A percentile compares a stretch with the other conserved stretches of the same genome.
These are phyloP conservation scores for Talaromyces proteolyticus DNA, from an alignment of 495 filamentous ascomycete genomes.

Conservation along the genomic window DNA sequence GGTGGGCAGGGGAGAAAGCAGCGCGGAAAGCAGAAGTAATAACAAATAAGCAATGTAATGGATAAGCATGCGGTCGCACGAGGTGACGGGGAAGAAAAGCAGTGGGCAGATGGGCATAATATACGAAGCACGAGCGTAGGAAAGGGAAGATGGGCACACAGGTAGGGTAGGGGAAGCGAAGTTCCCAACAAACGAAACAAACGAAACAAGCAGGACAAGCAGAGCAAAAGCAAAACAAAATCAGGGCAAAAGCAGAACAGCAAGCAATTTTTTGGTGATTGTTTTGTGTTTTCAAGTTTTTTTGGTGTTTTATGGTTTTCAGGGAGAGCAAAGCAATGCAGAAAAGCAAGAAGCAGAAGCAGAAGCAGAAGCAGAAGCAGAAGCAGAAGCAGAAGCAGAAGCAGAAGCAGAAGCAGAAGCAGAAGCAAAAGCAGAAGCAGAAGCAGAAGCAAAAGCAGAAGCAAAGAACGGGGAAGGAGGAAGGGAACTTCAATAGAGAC, in stretches of 20 bases:
- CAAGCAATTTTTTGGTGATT: not conserved
- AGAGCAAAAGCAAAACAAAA: not conserved
- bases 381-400: conserved; percentile 4
- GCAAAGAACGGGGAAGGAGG: not conserved
- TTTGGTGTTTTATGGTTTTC: conserved; percentile 1
- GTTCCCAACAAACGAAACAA: not conserved
- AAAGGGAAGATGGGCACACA: no score
- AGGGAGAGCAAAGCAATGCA: not conserved
- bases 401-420: not conserved
- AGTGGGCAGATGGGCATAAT: no score
- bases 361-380: not conserved
- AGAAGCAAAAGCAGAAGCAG: not conserved
- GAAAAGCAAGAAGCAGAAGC: not conserved
- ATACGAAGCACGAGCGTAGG: no score
- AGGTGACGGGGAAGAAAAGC: no score
- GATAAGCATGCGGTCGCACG: no score
- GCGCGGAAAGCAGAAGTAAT: no score
- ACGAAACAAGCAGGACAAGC: not conserved
- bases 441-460: not conserved
- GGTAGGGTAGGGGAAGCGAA: no score
- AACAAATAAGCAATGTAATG: no score
- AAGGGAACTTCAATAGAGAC: no score
- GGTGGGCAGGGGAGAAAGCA: no score
- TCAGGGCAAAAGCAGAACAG: not conserved
- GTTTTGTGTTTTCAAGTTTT: conserved; percentile 1